phyloP scores from a whole-genome alignment of 768 basidiomycete species.

The Kockovaella imperatae region DNA sequence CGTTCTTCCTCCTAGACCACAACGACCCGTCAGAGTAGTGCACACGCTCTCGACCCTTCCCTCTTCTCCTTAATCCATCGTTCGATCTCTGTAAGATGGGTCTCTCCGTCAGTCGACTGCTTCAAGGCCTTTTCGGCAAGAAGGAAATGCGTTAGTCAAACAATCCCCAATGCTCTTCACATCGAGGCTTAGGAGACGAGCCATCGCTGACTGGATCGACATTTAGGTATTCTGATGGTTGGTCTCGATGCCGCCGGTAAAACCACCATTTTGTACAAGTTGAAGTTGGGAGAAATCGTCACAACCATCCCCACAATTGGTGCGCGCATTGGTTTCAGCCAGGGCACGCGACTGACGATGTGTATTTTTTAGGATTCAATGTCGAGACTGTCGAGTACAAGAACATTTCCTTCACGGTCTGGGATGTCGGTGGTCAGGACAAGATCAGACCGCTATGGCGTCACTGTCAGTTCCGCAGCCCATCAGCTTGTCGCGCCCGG shows the following conservation, averaged over 20 bases:
- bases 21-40: no score
- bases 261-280: constrained; percentile 92
- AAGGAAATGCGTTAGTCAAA: constrained; percentile 91
- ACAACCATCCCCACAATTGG: constrained; percentile 99
- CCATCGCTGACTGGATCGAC: background rate
- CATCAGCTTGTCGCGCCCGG: background rate
- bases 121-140: constrained; percentile 87
- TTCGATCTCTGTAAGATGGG: no score
- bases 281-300: constrained; percentile 99
- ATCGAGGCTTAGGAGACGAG: background rate
- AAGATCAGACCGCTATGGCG: constrained; percentile 99
- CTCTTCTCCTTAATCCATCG: no score
- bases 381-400: constrained; percentile 99
- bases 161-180: background rate
- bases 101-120: constrained; percentile 50
- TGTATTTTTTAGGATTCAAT: constrained; percentile 78
- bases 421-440: constrained; percentile 99
- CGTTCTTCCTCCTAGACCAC: no score
- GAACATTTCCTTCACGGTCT: constrained; percentile 99
- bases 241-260: constrained; percentile 99
- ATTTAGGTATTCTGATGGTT: constrained; percentile 94
- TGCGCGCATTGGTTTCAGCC: constrained; percentile 47
- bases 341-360: constrained; percentile 14
- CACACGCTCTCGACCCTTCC: no score
- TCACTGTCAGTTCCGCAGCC: constrained; percentile 68